A percentile compares a stretch with the other conserved stretches of the same genome.
Evolutionary conservation across 1,284 basidiomycete species (phyloP).

Genomic region (Microbotryum intermedium): DNA sequence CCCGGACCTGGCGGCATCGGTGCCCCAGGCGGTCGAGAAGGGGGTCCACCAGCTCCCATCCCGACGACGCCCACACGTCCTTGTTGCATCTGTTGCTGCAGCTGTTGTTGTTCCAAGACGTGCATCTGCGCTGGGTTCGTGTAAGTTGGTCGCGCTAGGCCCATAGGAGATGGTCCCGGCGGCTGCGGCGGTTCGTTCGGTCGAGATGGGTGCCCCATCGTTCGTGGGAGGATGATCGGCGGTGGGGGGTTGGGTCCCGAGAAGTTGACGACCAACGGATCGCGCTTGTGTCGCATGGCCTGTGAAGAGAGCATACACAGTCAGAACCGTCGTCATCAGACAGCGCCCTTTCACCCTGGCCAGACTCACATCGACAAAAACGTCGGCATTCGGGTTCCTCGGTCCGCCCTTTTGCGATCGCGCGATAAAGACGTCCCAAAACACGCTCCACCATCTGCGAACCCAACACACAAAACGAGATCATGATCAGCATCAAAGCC

Average conservation of each 20-base stretch:
- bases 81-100: conserved; percentile 28
- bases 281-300: conserved; percentile 27
- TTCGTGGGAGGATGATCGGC: conserved; percentile 24
- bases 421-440: conserved; percentile 42
- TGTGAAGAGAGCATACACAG: not conserved
- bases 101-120: conserved; percentile 28
- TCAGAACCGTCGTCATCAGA: too few relatives aligned
- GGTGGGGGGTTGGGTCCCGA: conserved; percentile 4
- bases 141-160: conserved; percentile 8
- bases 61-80: not conserved
- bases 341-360: too few relatives aligned
- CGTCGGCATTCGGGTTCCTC: conserved; percentile 37
- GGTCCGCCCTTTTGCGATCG: conserved; percentile 37
- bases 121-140: conserved; percentile 18
- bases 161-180: not conserved
- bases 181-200: not conserved
- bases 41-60: not conserved
- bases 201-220: conserved; percentile 21
- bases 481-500: not conserved
- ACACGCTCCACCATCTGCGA: conserved; percentile 41
- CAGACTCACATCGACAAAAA: conserved; percentile 38
- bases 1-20: not conserved
- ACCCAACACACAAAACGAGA: not conserved
- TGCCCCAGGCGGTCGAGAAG: not conserved
- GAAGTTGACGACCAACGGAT: conserved; percentile 22